Percentiles rank a stretch among this genome's conserved stretches.
Evolutionary conservation across 2,329 filamentous ascomycete genomes (phyloP).

Genomic region (Pseudogymnoascus destructans): DNA sequence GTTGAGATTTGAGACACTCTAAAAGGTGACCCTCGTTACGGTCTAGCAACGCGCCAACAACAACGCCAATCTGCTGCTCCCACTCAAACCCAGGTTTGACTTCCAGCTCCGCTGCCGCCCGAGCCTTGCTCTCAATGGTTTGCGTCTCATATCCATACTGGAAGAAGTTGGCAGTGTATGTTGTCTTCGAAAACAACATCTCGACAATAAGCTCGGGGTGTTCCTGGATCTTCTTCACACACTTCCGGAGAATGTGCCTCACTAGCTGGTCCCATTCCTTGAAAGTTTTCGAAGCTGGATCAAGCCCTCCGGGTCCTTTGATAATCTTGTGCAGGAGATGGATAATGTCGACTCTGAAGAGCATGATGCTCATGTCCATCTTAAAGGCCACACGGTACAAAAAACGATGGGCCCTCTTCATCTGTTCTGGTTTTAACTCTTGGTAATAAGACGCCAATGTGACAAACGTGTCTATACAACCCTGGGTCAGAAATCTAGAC

Average conservation of each 20-base stretch:
- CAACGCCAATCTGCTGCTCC: conserved; percentile 58
- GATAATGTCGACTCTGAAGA: conserved; percentile 86
- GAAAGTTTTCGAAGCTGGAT: conserved; percentile 51
- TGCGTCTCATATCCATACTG: conserved; percentile 86
- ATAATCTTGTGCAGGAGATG: conserved; percentile 82
- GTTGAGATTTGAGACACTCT: conserved; percentile 66
- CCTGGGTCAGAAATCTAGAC: conserved; percentile 68
- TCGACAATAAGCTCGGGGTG: conserved; percentile 78
- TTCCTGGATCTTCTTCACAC: conserved; percentile 73
- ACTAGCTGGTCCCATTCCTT: conserved; percentile 87
- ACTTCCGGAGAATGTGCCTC: conserved; percentile 68
- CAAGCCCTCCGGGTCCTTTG: conserved; percentile 69
- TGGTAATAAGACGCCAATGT: conserved; percentile 66
- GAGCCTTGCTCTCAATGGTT: conserved; percentile 47
- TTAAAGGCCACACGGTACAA: conserved; percentile 94
- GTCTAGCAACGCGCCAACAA: conserved; percentile 66
- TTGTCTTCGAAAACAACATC: conserved; percentile 88
- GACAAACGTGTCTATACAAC: conserved; percentile 79
- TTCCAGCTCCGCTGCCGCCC: conserved; percentile 68
- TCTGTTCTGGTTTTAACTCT: conserved; percentile 64
- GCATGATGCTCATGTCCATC: conserved; percentile 74
- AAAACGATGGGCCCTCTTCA: conserved; percentile 87
- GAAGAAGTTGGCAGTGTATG: conserved; percentile 69
- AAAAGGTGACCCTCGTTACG: conserved; percentile 63
- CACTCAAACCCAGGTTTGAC: conserved; percentile 59